Conservation (phyloP, 2,329 filamentous ascomycete species). For the Fusarium tanahbumbuense region DNA sequence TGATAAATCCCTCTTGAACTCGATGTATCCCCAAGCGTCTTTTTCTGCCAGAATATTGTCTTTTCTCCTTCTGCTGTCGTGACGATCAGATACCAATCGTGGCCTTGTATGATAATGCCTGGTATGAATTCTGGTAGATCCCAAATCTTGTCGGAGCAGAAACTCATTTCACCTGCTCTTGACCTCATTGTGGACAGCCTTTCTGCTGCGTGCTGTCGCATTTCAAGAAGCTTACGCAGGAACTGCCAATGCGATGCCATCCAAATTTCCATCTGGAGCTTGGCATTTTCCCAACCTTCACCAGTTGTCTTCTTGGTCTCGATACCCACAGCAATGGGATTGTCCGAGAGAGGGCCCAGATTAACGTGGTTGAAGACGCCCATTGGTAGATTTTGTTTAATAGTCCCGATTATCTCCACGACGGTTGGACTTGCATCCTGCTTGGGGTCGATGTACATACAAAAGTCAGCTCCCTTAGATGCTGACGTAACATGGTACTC, state of each 20-base stretch:
- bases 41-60: conserved; percentile 20
- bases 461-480: conserved; percentile 24
- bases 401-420: background rate
- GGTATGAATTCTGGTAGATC: conserved; percentile 8
- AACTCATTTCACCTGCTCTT: background rate
- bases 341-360: background rate
- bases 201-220: background rate
- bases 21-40: conserved; percentile 1
- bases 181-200: background rate
- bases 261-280: conserved; percentile 20
- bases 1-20: conserved; percentile 13
- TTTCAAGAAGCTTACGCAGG: background rate
- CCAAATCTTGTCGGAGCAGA: background rate
- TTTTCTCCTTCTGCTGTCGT: conserved; percentile 4
- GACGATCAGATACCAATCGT: conserved; percentile 16
- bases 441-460: conserved; percentile 24
- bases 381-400: background rate
- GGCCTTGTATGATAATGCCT: conserved; percentile 8
- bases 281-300: conserved; percentile 17
- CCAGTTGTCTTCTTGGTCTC: conserved; percentile 16
- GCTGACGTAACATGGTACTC: conserved; percentile 15
- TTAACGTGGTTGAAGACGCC: conserved; percentile 14
- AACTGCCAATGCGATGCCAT: conserved; percentile 20
- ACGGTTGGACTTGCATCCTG: background rate
- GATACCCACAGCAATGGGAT: conserved; percentile 9